These are phyloP conservation scores for Alternaria triticimaculans DNA, from an alignment of 2,329 filamentous ascomycete species.

Conservation along the genomic window DNA sequence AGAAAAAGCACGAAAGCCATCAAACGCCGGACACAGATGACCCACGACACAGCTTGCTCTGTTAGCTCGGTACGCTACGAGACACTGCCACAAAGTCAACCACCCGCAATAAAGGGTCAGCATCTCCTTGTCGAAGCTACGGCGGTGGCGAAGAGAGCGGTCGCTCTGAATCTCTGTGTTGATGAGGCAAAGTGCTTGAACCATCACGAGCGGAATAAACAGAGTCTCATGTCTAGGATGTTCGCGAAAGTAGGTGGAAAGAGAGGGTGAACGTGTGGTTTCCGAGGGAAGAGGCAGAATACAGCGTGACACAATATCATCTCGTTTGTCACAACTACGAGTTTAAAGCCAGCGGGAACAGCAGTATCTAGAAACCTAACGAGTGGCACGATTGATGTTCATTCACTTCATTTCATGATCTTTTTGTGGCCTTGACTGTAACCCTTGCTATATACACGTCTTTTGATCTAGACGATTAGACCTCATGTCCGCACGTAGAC, in stretches of 20 bases:
- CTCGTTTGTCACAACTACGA: not conserved
- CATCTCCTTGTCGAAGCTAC: not conserved
- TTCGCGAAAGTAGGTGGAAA: not conserved
- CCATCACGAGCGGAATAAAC: not conserved
- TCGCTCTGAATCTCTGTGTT: not conserved
- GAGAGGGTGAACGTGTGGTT: not conserved
- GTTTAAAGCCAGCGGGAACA: not conserved
- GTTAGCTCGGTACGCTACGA: not conserved
- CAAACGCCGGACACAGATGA: not conserved
- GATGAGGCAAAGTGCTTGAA: not conserved
- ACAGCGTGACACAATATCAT: not conserved
- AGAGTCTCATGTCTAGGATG: not conserved
- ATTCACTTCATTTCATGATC: not conserved
- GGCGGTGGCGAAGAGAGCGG: not conserved
- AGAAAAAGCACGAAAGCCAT: not conserved
- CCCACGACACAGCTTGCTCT: not conserved
- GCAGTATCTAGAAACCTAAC: not conserved
- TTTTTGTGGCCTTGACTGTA: not conserved
- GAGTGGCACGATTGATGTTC: not conserved
- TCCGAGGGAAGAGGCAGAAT: not conserved
- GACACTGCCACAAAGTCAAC: not conserved
- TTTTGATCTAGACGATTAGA: conserved; percentile 15
- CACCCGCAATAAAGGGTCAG: not conserved
- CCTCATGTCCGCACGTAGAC: conserved; percentile 40
- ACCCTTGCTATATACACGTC: not conserved